Conservation (phyloP, 345 rosid species). For the Aquilaria sinensis region DNA sequence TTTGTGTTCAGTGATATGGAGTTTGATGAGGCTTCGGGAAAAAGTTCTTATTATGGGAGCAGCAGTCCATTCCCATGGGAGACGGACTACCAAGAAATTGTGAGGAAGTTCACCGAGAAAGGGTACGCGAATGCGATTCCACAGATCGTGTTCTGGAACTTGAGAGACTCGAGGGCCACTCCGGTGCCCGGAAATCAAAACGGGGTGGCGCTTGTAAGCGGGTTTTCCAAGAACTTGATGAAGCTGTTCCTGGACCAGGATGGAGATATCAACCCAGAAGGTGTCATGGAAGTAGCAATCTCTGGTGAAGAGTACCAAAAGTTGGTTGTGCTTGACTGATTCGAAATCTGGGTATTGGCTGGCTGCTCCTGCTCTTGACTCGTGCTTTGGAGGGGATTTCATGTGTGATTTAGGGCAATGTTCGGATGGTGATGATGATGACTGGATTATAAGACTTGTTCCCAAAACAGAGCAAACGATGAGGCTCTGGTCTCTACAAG, state of each 20-base stretch:
- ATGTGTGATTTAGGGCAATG: too few relatives aligned
- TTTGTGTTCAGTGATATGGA: conserved; percentile 75
- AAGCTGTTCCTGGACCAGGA: conserved; percentile 31
- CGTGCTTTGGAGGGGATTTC: too few relatives aligned
- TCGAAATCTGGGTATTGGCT: neutral
- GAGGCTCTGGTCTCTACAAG: too few relatives aligned
- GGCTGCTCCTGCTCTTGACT: too few relatives aligned
- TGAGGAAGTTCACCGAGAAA: conserved; percentile 34
- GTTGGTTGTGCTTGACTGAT: conserved; percentile 24
- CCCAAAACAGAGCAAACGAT: too few relatives aligned
- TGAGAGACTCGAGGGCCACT: conserved; percentile 24
- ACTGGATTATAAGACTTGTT: too few relatives aligned
- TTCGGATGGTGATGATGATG: too few relatives aligned
- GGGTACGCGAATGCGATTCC: conserved; percentile 37
- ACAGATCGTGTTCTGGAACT: conserved; percentile 43
- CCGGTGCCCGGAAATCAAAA: conserved; percentile 24
- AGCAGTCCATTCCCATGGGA: conserved; percentile 26
- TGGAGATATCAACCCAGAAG: conserved; percentile 22
- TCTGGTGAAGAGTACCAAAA: conserved; percentile 27
- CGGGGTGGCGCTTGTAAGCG: conserved; percentile 37
- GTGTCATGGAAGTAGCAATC: conserved; percentile 33
- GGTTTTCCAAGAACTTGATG: conserved; percentile 41
- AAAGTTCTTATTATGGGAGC: neutral
- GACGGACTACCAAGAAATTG: conserved; percentile 35
- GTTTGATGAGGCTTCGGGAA: conserved; percentile 27